Conservation (phyloP, 2,329 filamentous ascomycete species). For the Cercospora canescens region DNA sequence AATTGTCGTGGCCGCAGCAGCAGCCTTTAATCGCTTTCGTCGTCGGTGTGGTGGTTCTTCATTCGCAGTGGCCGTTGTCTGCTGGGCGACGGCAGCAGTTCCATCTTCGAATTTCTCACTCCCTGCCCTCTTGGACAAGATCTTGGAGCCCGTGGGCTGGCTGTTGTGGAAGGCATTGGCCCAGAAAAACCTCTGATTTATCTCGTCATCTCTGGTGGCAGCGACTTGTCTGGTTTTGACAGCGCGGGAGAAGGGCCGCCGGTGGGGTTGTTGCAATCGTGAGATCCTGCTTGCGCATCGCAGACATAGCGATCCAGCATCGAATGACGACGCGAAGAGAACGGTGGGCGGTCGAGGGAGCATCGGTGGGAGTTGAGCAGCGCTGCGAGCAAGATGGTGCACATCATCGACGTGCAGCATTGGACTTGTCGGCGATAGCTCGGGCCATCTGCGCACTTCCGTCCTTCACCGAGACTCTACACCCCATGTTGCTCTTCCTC, state of each 20-base stretch:
- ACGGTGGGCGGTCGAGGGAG: conserved; percentile 1
- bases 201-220: conserved; percentile 26
- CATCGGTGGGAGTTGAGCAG: neutral
- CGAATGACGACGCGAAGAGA: conserved; percentile 4
- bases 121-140: conserved; percentile 4
- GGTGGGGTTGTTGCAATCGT: conserved; percentile 17
- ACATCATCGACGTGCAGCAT: conserved; percentile 5
- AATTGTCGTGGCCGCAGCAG: conserved; percentile 18
- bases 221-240: conserved; percentile 26
- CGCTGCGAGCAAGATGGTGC: neutral
- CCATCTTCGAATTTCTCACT: neutral
- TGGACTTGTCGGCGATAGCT: neutral
- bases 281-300: conserved; percentile 31
- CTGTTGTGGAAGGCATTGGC: conserved; percentile 32
- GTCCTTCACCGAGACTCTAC: neutral
- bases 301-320: conserved; percentile 29
- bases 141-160: conserved; percentile 9
- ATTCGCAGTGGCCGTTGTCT: conserved; percentile 10
- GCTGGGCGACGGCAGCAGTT: neutral
- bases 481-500: neutral
- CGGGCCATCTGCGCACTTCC: neutral
- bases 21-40: conserved; percentile 37
- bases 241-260: conserved; percentile 22
- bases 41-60: conserved; percentile 31
- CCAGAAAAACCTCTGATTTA: conserved; percentile 38